These are phyloP conservation scores for Didymella exigua DNA, from an alignment of 2,329 filamentous ascomycete species.

Conservation along the genomic window DNA sequence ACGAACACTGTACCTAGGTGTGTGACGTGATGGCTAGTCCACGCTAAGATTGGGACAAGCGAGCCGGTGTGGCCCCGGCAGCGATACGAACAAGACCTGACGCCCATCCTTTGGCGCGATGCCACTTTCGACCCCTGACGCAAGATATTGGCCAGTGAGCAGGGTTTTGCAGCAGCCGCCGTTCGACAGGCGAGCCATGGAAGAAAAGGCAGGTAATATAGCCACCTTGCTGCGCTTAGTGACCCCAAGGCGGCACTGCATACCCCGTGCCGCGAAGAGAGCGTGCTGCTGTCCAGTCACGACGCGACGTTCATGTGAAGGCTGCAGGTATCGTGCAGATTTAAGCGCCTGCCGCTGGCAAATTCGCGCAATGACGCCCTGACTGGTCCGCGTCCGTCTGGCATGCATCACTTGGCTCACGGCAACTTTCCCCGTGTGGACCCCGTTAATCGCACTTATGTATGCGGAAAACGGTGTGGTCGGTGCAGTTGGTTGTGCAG, in stretches of 20 bases:
- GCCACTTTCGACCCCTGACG: slow-evolving; percentile 5
- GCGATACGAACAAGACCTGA: slow-evolving; percentile 5
- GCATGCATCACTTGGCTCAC: slow-evolving; percentile 21
- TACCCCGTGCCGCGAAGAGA: slow-evolving; percentile 30
- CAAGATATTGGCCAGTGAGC: slow-evolving; percentile 20
- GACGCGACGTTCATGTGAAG: slow-evolving; percentile 19
- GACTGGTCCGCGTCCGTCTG: slow-evolving; percentile 15
- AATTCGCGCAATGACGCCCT: slow-evolving; percentile 24
- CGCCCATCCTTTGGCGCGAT: neutral
- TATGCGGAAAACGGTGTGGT: slow-evolving; percentile 30
- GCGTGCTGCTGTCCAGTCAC: slow-evolving; percentile 32
- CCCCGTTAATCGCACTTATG: slow-evolving; percentile 23
- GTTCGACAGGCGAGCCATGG: slow-evolving; percentile 15
- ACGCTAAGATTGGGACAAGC: slow-evolving; percentile 7
- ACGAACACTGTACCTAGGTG: no score
- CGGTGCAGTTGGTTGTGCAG: slow-evolving; percentile 22
- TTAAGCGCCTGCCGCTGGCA: slow-evolving; percentile 27
- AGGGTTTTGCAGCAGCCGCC: slow-evolving; percentile 31
- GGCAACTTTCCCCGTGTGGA: slow-evolving; percentile 23
- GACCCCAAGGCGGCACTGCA: slow-evolving; percentile 20
- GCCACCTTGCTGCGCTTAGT: slow-evolving; percentile 40
- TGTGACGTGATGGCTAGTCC: slow-evolving; percentile 6
- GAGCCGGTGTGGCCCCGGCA: slow-evolving; percentile 1
- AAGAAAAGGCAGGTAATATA: slow-evolving; percentile 27
- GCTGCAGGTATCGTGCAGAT: slow-evolving; percentile 22